Evolutionary conservation across 2,329 filamentous ascomycete genomes (phyloP).

Genomic region (Gyromitra esculenta): DNA sequence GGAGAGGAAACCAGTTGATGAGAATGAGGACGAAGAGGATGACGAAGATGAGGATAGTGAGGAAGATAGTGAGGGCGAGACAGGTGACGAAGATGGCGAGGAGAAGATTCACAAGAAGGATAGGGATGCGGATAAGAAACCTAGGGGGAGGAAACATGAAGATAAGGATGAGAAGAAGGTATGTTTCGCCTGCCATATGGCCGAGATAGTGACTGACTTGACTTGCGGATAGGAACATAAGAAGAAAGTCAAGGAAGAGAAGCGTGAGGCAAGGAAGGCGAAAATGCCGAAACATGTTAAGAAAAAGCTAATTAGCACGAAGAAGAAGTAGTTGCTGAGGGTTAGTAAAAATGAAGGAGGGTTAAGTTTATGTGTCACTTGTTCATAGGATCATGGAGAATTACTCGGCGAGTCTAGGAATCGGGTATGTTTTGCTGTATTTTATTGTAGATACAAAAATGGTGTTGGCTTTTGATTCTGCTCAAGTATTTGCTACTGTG

Average conservation of each 20-base stretch:
- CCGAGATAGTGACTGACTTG: background rate
- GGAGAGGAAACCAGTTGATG: constrained; percentile 66
- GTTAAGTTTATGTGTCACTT: background rate
- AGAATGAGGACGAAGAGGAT: constrained; percentile 62
- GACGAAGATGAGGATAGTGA: constrained; percentile 62
- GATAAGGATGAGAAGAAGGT: constrained; percentile 90
- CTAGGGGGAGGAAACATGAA: constrained; percentile 84
- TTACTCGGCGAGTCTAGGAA: background rate
- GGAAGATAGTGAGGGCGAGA: constrained; percentile 63
- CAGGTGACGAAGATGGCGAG: constrained; percentile 21
- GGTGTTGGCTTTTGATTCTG: background rate
- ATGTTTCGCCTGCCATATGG: constrained; percentile 50
- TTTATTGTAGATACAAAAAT: constrained; percentile 22
- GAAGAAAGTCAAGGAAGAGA: constrained; percentile 90
- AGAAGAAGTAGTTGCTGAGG: constrained; percentile 42
- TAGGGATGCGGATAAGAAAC: constrained; percentile 68
- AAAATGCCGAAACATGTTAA: constrained; percentile 98
- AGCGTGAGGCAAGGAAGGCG: constrained; percentile 88
- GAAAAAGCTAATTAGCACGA: constrained; percentile 78
- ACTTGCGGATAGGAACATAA: constrained; percentile 73
- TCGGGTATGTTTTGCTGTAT: background rate
- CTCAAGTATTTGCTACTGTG: background rate
- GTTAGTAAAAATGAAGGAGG: background rate
- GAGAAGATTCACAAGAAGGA: constrained; percentile 51
- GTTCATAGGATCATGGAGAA: background rate